Evolutionary conservation across 2,329 filamentous ascomycete species (phyloP), one percentile per base, ranked within the genome.

Genomic region (Penicillium sp.): DNA sequence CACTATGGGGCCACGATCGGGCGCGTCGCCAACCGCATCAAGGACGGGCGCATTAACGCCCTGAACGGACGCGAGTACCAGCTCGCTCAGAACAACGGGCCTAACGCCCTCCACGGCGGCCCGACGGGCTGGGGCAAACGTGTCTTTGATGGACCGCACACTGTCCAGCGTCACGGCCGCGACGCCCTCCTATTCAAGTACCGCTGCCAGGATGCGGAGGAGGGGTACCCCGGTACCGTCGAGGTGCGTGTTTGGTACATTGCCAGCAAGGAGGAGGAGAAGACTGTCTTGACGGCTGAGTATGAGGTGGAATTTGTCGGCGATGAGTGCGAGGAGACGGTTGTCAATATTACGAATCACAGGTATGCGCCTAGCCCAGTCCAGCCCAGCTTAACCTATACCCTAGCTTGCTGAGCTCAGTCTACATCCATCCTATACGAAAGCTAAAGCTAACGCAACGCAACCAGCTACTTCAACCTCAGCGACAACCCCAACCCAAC

Each of bases 1-100:
- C 92, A 87, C 79, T 97, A 96, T 70, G 93, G 94, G 60, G 92
- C 93, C 72, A 97, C 91, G 40, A 96, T 97, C 71, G 94, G 94
- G 51, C 90, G 84, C 34, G 80, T 85, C 26, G 83, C 92, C 57
- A 97, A 97, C 78, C 88, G 93, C 53, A 86, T 96, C 70, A 83
- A 85, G 52, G 79, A 82, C 67, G 91, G 87, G 23, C 81, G 84
- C 62, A 86, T 97, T 70, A 77, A 87, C 61, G 81, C 80, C 48
- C 76, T 97, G 64, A 96, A 96, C 73, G 81, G 81, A 13, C 83
- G 84, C 67, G 78, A 82, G 3, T 94, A 95, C 74, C 66, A 80
- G 14, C 81, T 97, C 39, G 81, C 83, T 7, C 83, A 83, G 55
- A 97, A 96, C 76, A 85, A 97, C 70, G 88, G 86, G 0, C 80